Evolutionary conservation across 31 red algal species (phyloP).

Genomic region (Porphyra umbilicalis): DNA sequence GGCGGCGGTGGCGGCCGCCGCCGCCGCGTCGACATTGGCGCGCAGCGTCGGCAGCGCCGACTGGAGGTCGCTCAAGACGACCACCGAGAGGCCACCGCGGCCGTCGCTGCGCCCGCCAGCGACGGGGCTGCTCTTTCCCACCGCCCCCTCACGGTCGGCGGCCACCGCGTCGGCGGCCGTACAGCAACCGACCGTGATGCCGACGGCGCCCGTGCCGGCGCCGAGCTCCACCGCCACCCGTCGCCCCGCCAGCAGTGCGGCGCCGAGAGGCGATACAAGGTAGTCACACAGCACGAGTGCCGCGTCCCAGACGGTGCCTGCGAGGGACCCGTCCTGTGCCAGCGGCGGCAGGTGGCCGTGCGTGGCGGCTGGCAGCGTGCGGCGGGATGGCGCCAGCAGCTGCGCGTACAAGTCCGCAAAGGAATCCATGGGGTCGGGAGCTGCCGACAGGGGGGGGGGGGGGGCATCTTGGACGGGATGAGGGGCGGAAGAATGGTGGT

Average conservation of each 20-base stretch:
- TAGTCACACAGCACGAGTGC: not conserved
- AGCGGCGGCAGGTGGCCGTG: not conserved
- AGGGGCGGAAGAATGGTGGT: not conserved
- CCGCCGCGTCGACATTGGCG: not conserved
- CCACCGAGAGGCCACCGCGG: not conserved
- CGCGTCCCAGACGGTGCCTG: not conserved
- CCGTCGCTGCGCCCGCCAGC: no score
- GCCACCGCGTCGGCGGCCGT: not conserved
- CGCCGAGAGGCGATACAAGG: not conserved
- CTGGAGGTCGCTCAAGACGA: not conserved
- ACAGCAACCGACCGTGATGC: not conserved
- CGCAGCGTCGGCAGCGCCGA: not conserved
- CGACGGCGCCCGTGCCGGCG: not conserved
- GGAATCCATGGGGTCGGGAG: not conserved
- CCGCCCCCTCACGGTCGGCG: not conserved
- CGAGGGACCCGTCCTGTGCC: not conserved
- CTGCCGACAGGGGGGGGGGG: not conserved
- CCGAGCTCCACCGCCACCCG: not conserved
- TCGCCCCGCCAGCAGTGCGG: not conserved
- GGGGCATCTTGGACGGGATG: not conserved
- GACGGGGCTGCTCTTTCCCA: no score
- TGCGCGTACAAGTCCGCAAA: conserved; percentile 13
- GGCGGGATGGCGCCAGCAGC: not conserved
- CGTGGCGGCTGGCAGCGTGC: not conserved
- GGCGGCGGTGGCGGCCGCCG: not conserved